Percentiles rank a stretch among this genome's conserved stretches.
Evolutionary conservation across 345 rosid species (phyloP).

Genomic region (Combretum micranthum): DNA sequence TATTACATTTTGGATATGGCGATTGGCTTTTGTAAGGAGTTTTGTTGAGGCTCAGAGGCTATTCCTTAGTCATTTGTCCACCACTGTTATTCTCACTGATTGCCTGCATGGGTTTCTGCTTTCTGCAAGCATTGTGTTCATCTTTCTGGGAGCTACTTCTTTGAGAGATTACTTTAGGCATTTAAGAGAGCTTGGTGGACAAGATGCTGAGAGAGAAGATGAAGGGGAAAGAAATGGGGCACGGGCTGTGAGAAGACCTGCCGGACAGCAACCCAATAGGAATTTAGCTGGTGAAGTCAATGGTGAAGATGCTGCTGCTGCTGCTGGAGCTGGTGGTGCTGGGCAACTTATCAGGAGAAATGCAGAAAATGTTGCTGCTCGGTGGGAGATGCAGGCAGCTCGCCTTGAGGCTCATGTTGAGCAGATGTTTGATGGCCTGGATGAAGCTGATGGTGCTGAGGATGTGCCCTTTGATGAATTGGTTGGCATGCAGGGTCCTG

Average conservation of each 20-base stretch:
- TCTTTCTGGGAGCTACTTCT: slow-evolving; percentile 94
- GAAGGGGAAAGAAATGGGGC: slow-evolving; percentile 91
- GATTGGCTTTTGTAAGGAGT: slow-evolving; percentile 87
- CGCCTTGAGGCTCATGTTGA: slow-evolving; percentile 99
- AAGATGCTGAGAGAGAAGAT: slow-evolving; percentile 89
- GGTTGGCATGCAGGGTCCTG: slow-evolving; percentile 99
- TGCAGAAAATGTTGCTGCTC: slow-evolving; percentile 96
- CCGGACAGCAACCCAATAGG: slow-evolving; percentile 59
- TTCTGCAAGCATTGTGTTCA: slow-evolving; percentile 94
- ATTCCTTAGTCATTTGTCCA: slow-evolving; percentile 83
- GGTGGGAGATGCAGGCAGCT: slow-evolving; percentile 99
- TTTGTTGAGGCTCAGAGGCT: slow-evolving; percentile 90
- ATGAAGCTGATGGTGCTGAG: slow-evolving; percentile 99
- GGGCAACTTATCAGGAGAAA: slow-evolving; percentile 72
- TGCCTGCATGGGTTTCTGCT: slow-evolving; percentile 97
- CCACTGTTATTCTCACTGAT: slow-evolving; percentile 83
- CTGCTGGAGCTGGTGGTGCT: slow-evolving; percentile 69
- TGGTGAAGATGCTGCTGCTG: slow-evolving; percentile 77
- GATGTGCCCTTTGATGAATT: slow-evolving; percentile 99
- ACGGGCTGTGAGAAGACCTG: slow-evolving; percentile 70
- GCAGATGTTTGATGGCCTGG: slow-evolving; percentile 98
- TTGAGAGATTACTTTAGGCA: slow-evolving; percentile 95
- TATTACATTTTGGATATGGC: slow-evolving; percentile 97
- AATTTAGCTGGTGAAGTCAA: slow-evolving; percentile 72
- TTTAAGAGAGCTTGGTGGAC: slow-evolving; percentile 91